A percentile compares a stretch with the other conserved stretches of the same genome.
These are phyloP conservation scores for Dactylellina cionopaga DNA, from an alignment of 2,329 filamentous ascomycete genomes.

Conservation along the genomic window DNA sequence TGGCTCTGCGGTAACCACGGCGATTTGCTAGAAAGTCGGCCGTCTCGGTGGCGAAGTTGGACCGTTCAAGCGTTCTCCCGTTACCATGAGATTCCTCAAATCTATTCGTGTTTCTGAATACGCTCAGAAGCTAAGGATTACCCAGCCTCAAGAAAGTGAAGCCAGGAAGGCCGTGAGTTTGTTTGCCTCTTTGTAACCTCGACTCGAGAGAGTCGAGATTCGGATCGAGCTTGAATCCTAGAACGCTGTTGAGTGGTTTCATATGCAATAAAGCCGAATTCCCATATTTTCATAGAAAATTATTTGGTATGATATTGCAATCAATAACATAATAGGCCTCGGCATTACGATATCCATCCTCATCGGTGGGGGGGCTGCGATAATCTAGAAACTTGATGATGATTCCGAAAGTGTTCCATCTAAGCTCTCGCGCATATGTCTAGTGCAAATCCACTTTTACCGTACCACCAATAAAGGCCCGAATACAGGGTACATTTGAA, in stretches of 20 bases:
- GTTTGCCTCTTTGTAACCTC: too few species aligned
- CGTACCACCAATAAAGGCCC: slow-evolving; percentile 28
- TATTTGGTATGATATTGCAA: slow-evolving; percentile 5
- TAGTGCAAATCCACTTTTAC: slow-evolving; percentile 37
- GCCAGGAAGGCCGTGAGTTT: background rate
- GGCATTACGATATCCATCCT: background rate
- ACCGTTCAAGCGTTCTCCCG: background rate
- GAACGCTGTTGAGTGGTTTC: background rate
- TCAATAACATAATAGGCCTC: slow-evolving; percentile 3
- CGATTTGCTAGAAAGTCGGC: too few species aligned
- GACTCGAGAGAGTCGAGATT: too few species aligned
- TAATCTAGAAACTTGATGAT: background rate
- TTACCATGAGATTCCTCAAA: background rate
- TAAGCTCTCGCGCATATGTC: slow-evolving; percentile 34
- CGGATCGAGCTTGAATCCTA: too few species aligned
- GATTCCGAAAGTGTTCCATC: too few species aligned
- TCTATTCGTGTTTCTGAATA: background rate
- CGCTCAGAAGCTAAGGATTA: background rate
- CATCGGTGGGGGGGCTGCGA: background rate
- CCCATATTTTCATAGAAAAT: background rate
- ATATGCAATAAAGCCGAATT: too few species aligned
- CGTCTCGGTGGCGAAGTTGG: too few species aligned
- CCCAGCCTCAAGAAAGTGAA: background rate
- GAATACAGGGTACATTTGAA: slow-evolving; percentile 14
- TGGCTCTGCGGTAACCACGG: too few species aligned